Evolutionary conservation across 257 asterid genomes (phyloP), one percentile per base, ranked within the genome.

Genomic region (Fraxinus americana): DNA sequence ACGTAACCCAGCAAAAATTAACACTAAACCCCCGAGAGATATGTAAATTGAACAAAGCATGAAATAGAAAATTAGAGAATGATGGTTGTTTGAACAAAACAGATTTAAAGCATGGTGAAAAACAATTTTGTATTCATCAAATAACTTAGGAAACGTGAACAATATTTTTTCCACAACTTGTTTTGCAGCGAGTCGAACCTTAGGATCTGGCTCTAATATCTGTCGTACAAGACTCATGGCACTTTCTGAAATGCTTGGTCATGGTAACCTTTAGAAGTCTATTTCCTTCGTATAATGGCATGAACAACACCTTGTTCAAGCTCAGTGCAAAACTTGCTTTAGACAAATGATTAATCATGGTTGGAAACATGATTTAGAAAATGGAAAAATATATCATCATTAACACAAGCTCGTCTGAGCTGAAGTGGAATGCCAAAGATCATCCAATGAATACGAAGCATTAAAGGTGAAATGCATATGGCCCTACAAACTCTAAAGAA

Each of bases 241-340:
- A 74, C 90, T 77, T 59, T 93, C 98, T 38, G 96, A 93, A 78
- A 93, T 87, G 80, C 92, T 89, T 74, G 98, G 97, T 97, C 98
- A 93, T 30, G 98, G 98, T 81, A 92, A 97, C 34, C 98, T 91
- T 72, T 92, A 92, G 82, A 93, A 92, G 87, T 93, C 98, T 78
- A 93, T 89, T 75, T 86, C 74, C 98, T 97, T 2, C 95, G 92
- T 67, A 92, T 84, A 79, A 94, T 92, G 84, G 97, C 94, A 83
- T 91, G 98, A 48, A 97, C 97, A 81, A 92, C 98, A 80, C 98
- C 98, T 88, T 92, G 97, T 79, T 94, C 98, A 77, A 97, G 90
- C 86, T 94, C 97, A 92, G 96, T 65, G 85, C 39, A 67, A 78
- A 39, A 48, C 14, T 54, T 70, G 65, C 81, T 74, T 75, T 57